Evolutionary conservation across 441 rosid genomes (phyloP).

Genomic region (Adansonia rubrostipa): DNA sequence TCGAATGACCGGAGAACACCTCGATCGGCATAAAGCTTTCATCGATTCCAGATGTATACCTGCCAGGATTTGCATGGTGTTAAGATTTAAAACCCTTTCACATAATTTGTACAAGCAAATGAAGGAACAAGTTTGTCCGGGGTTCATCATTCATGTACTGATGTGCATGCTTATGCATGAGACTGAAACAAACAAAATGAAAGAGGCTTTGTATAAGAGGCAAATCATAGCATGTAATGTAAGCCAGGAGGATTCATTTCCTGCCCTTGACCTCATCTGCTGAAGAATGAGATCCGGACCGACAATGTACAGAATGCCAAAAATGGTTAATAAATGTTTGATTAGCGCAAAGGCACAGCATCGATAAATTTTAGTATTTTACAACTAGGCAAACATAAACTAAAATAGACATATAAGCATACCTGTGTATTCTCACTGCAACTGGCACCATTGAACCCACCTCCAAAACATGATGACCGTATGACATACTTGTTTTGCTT

Average conservation of each 20-base stretch:
- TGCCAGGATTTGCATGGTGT: conserved; percentile 30
- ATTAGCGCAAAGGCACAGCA: neutral
- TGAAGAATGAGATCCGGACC: conserved; percentile 12
- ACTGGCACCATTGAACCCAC: conserved; percentile 78
- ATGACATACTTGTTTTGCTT: conserved; percentile 79
- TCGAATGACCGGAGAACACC: conserved; percentile 71
- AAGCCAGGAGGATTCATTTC: neutral
- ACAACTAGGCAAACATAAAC: neutral
- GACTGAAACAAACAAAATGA: neutral
- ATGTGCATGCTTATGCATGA: neutral
- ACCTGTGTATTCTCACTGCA: conserved; percentile 89
- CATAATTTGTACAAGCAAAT: neutral
- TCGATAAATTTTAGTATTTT: no score
- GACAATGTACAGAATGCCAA: neutral
- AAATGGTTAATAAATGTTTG: neutral
- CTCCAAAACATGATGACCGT: conserved; percentile 76
- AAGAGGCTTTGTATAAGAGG: neutral
- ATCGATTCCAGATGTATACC: conserved; percentile 82
- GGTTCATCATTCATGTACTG: no score
- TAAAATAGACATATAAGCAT: conserved; percentile 20
- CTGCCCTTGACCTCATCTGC: neutral
- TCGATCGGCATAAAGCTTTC: conserved; percentile 56
- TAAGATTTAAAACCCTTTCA: conserved; percentile 6
- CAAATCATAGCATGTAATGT: neutral
- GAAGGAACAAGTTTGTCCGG: neutral